Percentiles rank a stretch among this genome's conserved stretches.
Evolutionary conservation across 2,329 filamentous ascomycete genomes (phyloP).

Genomic region (Colletotrichum sp.): DNA sequence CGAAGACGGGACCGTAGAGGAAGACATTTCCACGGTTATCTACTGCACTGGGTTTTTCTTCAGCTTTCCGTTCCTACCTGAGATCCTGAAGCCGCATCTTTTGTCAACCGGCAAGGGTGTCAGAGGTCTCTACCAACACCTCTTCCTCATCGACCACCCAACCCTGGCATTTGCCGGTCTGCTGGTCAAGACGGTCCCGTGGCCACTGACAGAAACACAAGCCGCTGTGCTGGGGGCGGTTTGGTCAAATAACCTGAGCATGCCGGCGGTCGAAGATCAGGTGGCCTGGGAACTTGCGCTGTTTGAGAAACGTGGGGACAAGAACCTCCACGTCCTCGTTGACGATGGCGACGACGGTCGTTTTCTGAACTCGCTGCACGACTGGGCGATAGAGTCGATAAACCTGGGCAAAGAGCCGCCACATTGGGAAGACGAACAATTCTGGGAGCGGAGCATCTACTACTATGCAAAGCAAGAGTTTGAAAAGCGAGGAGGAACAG

Average conservation of each 20-base stretch:
- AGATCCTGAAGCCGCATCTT: constrained; percentile 47
- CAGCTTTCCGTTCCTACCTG: constrained; percentile 69
- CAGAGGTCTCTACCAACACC: constrained; percentile 76
- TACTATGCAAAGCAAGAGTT: constrained; percentile 76
- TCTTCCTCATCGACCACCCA: constrained; percentile 78
- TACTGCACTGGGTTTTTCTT: constrained; percentile 87
- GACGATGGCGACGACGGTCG: constrained; percentile 64
- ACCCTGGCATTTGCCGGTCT: constrained; percentile 80
- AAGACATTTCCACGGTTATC: constrained; percentile 70
- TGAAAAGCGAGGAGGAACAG: constrained; percentile 65
- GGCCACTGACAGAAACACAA: constrained; percentile 80
- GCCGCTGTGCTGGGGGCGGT: constrained; percentile 77
- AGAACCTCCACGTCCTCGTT: constrained; percentile 50
- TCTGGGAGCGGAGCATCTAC: constrained; percentile 75
- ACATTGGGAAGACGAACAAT: constrained; percentile 71
- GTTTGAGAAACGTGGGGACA: constrained; percentile 49
- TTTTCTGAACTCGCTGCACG: constrained; percentile 73
- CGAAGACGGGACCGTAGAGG: constrained; percentile 64
- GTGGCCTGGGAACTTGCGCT: constrained; percentile 68
- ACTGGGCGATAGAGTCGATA: constrained; percentile 60
- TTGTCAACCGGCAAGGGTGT: constrained; percentile 74
- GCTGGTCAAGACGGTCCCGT: constrained; percentile 86
- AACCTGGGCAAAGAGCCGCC: constrained; percentile 70
- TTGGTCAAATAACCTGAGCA: constrained; percentile 71
- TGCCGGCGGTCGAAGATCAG: constrained; percentile 73